Percentiles rank a stretch among this genome's conserved stretches.
Evolutionary conservation across 179 eudicot species (phyloP).

Genomic region (Camellia oleifera): DNA sequence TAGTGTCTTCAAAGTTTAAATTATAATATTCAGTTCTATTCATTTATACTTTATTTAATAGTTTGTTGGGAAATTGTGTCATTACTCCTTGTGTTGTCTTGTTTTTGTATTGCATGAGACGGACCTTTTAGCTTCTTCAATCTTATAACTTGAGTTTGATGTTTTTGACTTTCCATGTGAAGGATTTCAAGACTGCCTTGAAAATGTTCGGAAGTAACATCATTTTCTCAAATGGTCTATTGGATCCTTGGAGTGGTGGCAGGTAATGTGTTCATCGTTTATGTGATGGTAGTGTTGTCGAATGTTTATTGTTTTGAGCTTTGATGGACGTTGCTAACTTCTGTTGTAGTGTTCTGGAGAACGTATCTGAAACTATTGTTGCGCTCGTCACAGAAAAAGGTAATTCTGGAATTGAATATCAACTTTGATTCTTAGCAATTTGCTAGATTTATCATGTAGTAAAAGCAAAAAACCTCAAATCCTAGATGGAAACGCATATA

Average conservation of each 20-base stretch:
- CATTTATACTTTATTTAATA: background rate
- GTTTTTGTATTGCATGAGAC: background rate
- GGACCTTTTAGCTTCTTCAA: background rate
- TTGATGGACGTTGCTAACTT: slow-evolving; percentile 17
- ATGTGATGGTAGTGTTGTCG: background rate
- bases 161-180: slow-evolving; percentile 19
- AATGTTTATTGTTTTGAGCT: background rate
- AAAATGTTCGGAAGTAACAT: slow-evolving; percentile 75
- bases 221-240: slow-evolving; percentile 73
- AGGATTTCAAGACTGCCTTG: slow-evolving; percentile 61
- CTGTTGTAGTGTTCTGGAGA: slow-evolving; percentile 72
- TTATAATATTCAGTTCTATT: background rate
- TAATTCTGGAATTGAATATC: slow-evolving; percentile 16
- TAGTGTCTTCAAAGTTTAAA: background rate
- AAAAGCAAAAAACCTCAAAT: no score
- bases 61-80: background rate
- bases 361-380: slow-evolving; percentile 62
- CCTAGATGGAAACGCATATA: no score
- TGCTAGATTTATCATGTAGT: background rate
- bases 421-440: background rate
- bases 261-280: slow-evolving; percentile 39
- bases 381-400: slow-evolving; percentile 86
- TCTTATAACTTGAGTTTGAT: slow-evolving; percentile 13
- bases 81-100: background rate
- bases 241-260: slow-evolving; percentile 99